These are phyloP conservation scores for Trametes polyzona DNA, from an alignment of 1,284 basidiomycete genomes.

Conservation along the genomic window DNA sequence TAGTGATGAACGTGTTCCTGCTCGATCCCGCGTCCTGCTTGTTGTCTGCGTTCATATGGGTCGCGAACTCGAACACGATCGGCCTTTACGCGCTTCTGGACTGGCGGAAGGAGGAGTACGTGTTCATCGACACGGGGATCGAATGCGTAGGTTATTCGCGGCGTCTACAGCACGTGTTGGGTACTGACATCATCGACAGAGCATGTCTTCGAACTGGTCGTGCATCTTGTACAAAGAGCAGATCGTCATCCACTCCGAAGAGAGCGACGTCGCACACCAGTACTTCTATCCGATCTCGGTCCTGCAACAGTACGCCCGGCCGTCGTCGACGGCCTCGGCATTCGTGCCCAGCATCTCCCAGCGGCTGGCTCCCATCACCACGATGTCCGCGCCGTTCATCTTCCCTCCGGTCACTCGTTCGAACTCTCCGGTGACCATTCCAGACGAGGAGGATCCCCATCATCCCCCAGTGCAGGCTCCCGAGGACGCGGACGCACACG, in stretches of 20 bases:
- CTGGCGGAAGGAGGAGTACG: slow-evolving; percentile 65
- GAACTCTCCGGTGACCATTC: slow-evolving; percentile 19
- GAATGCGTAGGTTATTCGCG: slow-evolving; percentile 59
- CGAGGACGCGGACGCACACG: background rate
- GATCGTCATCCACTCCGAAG: slow-evolving; percentile 75
- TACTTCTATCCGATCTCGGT: slow-evolving; percentile 60
- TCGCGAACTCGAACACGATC: slow-evolving; percentile 49
- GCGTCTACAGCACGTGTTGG: background rate
- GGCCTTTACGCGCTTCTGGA: slow-evolving; percentile 69
- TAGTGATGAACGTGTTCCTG: slow-evolving; percentile 79
- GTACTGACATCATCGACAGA: slow-evolving; percentile 38
- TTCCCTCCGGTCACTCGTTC: slow-evolving; percentile 34
- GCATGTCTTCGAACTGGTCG: slow-evolving; percentile 72
- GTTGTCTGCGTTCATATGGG: slow-evolving; percentile 71
- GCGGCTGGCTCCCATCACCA: slow-evolving; percentile 27
- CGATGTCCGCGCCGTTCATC: slow-evolving; percentile 35
- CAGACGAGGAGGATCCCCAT: background rate
- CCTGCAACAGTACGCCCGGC: slow-evolving; percentile 43
- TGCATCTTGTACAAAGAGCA: slow-evolving; percentile 64
- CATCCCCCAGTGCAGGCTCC: background rate
- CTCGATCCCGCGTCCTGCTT: slow-evolving; percentile 64
- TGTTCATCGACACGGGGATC: slow-evolving; percentile 73
- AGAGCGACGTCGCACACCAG: slow-evolving; percentile 55
- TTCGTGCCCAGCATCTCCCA: slow-evolving; percentile 43
- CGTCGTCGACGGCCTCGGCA: slow-evolving; percentile 28